Evolutionary conservation across 2,329 filamentous ascomycete species (phyloP), one percentile per base, ranked within the genome.

Genomic region (Aureobasidium sp.): DNA sequence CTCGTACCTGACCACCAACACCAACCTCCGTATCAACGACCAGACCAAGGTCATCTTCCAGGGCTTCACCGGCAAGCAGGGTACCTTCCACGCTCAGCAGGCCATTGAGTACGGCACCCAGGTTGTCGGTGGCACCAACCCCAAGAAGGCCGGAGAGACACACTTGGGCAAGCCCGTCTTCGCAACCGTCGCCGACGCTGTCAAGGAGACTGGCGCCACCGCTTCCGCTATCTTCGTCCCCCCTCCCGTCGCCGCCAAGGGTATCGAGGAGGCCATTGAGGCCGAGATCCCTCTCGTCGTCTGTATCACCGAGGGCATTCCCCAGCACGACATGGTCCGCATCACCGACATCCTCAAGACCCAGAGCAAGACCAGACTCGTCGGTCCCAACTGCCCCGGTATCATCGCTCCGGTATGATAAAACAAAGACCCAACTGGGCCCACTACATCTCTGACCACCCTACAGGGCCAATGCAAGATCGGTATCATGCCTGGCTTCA

Each of bases 401-500:
- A 93, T 97, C 79, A 97, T 97, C 78, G 93, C 84, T 75, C 84
- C 84, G 66, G 83, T 85, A 80, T 57, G 64, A 36, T n/a, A 25
- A 47, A 22, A 36, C 17, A 36, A 49, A 22, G 25, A 20, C 27
- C 31, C 29, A 44, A 11, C 11, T 17, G 37, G 17, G 34, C 22
- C 25, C 25, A 22, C 31, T 37, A 48, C 20, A 27, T 49, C 25
- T 48, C 62, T 63, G 52, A 63, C 47, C 14, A 20, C 14, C 39
- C 36, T 39, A n/a, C 60, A 86, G 80, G 94, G 93, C 71, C 93
- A 96, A 86, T 99, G 94, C 87, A 99, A 99, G 84, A 97, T 99
- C 74, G 94, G 94, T 75, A 99, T 99, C 82, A 97, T 99, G 94
- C 91, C 94, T 68, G 94, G 94, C 72, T 97, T 97, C 84, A 97